Evolutionary conservation across 2,329 filamentous ascomycete genomes (phyloP).

Genomic region (Calonectria honghensis): DNA sequence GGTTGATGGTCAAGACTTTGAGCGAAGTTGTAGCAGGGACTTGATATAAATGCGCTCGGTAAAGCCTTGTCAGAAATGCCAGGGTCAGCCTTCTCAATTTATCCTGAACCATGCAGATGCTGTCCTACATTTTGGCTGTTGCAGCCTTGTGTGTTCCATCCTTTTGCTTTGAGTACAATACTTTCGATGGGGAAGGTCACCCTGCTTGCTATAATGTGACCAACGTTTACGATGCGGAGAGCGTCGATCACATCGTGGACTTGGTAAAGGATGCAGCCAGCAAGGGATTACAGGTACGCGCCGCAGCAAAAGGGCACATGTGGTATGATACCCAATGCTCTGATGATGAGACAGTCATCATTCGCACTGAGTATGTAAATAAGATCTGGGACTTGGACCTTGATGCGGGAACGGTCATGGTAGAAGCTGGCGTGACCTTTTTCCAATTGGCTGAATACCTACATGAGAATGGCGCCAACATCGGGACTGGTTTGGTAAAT

Average conservation of each 20-base stretch:
- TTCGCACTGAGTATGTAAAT: constrained; percentile 67
- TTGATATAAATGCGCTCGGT: constrained; percentile 13
- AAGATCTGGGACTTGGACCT: constrained; percentile 67
- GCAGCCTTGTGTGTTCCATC: constrained; percentile 20
- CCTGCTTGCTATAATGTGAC: constrained; percentile 69
- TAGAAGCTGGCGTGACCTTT: constrained; percentile 72
- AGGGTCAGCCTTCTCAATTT: neutral
- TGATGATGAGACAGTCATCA: constrained; percentile 68
- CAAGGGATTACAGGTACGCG: constrained; percentile 64
- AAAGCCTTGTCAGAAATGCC: too few species aligned
- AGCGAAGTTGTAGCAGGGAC: neutral
- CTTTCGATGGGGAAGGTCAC: constrained; percentile 69
- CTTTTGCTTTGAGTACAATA: constrained; percentile 62
- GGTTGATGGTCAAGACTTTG: neutral
- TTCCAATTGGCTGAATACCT: constrained; percentile 70
- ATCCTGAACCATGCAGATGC: constrained; percentile 11
- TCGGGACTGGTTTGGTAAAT: constrained; percentile 71
- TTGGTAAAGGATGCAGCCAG: constrained; percentile 64
- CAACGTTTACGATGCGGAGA: constrained; percentile 65
- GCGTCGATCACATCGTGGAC: constrained; percentile 64
- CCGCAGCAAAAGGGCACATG: constrained; percentile 70
- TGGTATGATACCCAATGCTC: constrained; percentile 74
- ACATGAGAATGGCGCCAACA: constrained; percentile 66
- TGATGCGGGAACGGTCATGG: constrained; percentile 65
- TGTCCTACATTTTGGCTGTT: constrained; percentile 2